Evolutionary conservation across 352 stramenopile genomes (phyloP), one percentile per base, ranked within the genome.

Genomic region (Globisporangium emineosum): DNA sequence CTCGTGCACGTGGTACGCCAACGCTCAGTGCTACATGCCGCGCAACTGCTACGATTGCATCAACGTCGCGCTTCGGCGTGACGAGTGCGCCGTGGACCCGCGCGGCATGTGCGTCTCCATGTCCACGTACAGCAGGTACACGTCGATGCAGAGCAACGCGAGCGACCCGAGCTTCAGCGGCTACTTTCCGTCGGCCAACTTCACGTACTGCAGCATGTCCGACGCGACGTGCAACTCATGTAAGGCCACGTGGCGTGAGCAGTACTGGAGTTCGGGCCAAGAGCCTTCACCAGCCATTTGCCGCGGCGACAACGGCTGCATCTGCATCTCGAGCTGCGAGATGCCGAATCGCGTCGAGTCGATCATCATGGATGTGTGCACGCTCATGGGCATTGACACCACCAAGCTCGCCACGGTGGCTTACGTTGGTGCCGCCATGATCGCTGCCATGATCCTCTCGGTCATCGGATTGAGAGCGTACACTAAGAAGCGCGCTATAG

Each of bases 1-100:
- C 50, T 29, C 64, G 15, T 69, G 64, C 64, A 57, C 50, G 23
- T 69, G 64, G 64, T 69, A 69, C 30, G 27, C 27, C 2, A 33
- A 25, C 42, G 27, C 30, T 5, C n/a, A 23, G 12, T 69, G 64
- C 50, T 53, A 60, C 10, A 43, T 49, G 29, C 64, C 64, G 37
- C 64, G 64, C 35, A 49, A 51, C 37, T 69, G 64, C 57, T 49
- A 37, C 50, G 64, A 69, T 52, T 69, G 64, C 40, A 55, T 69
- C 27, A 69, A 69, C 51, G 57, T 64, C 13, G 25, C 12, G 2
- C 5, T 69, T 6, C 27, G 12, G 8, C 37, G 35, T 2, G 50
- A 64, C 57, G n/a, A 40, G 62, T 68, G 62, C 45, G 55, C 62
- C 0, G 52, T 69, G 0, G 57, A 64, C 19, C 64, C 57, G 30